Conservation (phyloP, 1,139 yeast species). For the Scheffersomyces titani region DNA sequence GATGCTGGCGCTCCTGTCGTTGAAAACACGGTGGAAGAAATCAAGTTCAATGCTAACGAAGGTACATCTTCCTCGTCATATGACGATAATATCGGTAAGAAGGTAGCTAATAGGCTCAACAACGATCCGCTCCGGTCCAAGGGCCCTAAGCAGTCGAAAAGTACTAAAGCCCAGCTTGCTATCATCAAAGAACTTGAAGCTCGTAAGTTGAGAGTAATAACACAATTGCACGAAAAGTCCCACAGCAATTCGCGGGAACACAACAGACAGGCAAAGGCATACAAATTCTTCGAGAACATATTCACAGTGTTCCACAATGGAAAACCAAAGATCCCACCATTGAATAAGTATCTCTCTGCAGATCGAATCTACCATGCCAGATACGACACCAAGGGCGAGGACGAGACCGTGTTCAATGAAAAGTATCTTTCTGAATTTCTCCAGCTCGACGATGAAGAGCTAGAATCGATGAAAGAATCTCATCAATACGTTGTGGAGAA, state of each 20-base stretch:
- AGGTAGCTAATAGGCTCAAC: not conserved
- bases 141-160: not conserved
- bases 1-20: slow-evolving; percentile 10
- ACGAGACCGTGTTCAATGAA: slow-evolving; percentile 36
- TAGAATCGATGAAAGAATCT: slow-evolving; percentile 46
- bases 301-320: slow-evolving; percentile 40
- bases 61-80: not conserved
- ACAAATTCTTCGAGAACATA: slow-evolving; percentile 32
- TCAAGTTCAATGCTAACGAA: not conserved
- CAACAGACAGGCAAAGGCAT: slow-evolving; percentile 8
- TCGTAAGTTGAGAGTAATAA: not conserved
- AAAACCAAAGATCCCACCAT: slow-evolving; percentile 33
- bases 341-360: slow-evolving; percentile 36
- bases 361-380: slow-evolving; percentile 53
- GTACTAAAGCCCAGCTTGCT: not conserved
- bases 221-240: not conserved
- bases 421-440: slow-evolving; percentile 54
- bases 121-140: not conserved
- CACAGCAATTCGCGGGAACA: slow-evolving; percentile 1
- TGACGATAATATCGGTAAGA: not conserved
- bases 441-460: slow-evolving; percentile 50
- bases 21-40: not conserved
- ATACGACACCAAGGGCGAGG: slow-evolving; percentile 32
- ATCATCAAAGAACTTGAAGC: not conserved
- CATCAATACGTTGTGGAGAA: slow-evolving; percentile 55